phyloP scores from a whole-genome alignment of 306 rosid species.

The Amphicarpaea edgeworthii region DNA sequence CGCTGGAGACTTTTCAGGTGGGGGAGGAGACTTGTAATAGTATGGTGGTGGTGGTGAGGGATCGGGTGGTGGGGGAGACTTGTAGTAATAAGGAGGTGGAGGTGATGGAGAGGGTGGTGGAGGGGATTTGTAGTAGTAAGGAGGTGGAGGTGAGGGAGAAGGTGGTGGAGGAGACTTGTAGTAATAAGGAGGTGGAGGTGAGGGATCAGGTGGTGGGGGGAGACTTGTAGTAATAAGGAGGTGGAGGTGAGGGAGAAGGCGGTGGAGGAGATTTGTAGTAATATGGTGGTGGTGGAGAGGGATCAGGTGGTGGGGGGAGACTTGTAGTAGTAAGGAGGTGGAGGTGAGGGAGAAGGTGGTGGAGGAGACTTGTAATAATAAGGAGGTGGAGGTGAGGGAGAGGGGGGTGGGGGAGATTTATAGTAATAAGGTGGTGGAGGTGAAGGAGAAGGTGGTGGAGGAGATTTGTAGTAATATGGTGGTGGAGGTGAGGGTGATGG shows the following conservation, averaged over 20 bases:
- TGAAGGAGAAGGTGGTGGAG: background rate
- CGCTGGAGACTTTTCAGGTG: background rate
- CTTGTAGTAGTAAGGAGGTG: background rate
- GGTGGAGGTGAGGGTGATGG: background rate
- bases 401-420: background rate
- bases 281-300: background rate
- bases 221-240: conserved; percentile 21
- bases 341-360: background rate
- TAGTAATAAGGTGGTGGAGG: background rate
- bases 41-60: background rate
- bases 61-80: background rate
- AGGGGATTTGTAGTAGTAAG: background rate
- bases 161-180: background rate
- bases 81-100: background rate
- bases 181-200: background rate
- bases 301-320: background rate
- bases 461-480: background rate
- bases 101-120: conserved; percentile 19
- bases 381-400: background rate
- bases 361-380: background rate
- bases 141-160: conserved; percentile 5
- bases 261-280: conserved; percentile 17
- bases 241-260: background rate
- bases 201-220: conserved; percentile 15
- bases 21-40: background rate